Conservation (phyloP, 2,329 filamentous ascomycete species). For the Paecilomyces sp. region DNA sequence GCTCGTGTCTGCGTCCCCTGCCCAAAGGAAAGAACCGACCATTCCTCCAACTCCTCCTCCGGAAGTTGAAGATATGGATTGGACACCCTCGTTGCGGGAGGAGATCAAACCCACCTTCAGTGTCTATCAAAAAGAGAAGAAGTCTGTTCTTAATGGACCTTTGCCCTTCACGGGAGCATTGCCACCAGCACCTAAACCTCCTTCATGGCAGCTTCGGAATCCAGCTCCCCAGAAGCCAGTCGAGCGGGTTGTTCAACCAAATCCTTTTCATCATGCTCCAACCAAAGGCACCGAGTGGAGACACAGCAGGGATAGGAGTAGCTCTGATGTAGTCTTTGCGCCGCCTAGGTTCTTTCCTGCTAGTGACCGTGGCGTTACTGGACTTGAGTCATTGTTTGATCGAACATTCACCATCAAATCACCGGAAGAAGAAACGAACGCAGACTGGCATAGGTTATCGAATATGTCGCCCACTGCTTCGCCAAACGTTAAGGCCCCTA, state of each 20-base stretch:
- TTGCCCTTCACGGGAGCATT: constrained; percentile 38
- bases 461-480: not conserved
- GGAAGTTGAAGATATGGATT: constrained; percentile 42
- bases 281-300: constrained; percentile 13
- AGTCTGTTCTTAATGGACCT: constrained; percentile 23
- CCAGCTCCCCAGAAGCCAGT: constrained; percentile 25
- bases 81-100: constrained; percentile 39
- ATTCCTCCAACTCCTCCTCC: constrained; percentile 31
- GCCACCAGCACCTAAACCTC: constrained; percentile 33
- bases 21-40: constrained; percentile 13
- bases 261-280: constrained; percentile 29
- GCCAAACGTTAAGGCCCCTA: constrained; percentile 8
- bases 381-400: constrained; percentile 41
- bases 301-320: not conserved
- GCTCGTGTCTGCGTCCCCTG: constrained; percentile 23
- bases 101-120: constrained; percentile 25
- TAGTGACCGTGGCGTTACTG: constrained; percentile 34
- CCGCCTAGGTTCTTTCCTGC: constrained; percentile 39
- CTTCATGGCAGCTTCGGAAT: constrained; percentile 32
- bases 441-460: constrained; percentile 11
- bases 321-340: constrained; percentile 29
- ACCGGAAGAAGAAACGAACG: constrained; percentile 17
- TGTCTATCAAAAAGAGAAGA: constrained; percentile 21
- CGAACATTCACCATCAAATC: constrained; percentile 34
- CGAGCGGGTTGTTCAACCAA: constrained; percentile 26